Base-by-base conservation (phyloP, 1,284 basidiomycete species). In the Polyporus tsugae region DNA sequence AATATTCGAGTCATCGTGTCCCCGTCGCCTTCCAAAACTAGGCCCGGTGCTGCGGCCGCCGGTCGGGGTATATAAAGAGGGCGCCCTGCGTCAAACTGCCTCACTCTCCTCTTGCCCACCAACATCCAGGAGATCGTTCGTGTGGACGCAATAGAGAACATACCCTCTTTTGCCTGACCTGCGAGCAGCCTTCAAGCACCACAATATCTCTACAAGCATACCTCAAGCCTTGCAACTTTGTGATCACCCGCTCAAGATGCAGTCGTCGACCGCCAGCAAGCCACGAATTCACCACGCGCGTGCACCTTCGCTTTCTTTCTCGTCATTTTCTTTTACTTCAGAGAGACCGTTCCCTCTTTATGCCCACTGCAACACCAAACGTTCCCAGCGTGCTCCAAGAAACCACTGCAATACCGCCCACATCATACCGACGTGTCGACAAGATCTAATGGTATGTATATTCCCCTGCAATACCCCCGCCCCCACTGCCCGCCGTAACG, bases 331-430 rank as follows among this genome's bases (percentile, higher is more conserved):
- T 29, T 70, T 62, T 42, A 59, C 68, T 57, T 69, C 60, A 52
- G 71, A 72, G 57, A 66, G 71, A 64, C 71, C 70, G 29, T 72
- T 72, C 59, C 71, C 71, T 33, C 64, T 72, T 59, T 72, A 72
- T 61, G 69, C 69, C 44, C 69, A 69, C n/a, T 70, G 65, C 67
- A 72, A 72, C 60, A 62, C 71, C 17, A 63, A 67, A 41, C 63
- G 38, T 67, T 57, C 60, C 33, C 61, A 39, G 58, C 11, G 58
- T 70, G 36, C 22, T 42, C 25, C 52, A 33, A 55, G 33, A 44
- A 58, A 65, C 9, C 63, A 35, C 35, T 62, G 53, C 63, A 65
- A 67, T 53, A 67, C 64, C 59, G 13, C 29, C 2, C 42, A 38
- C 41, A 7, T 60, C 1, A 38, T 60, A 2, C 33, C 69, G 1